phyloP scores from a whole-genome alignment of 2,329 filamentous ascomycete genomes.

The Exserohilum rostratum region DNA sequence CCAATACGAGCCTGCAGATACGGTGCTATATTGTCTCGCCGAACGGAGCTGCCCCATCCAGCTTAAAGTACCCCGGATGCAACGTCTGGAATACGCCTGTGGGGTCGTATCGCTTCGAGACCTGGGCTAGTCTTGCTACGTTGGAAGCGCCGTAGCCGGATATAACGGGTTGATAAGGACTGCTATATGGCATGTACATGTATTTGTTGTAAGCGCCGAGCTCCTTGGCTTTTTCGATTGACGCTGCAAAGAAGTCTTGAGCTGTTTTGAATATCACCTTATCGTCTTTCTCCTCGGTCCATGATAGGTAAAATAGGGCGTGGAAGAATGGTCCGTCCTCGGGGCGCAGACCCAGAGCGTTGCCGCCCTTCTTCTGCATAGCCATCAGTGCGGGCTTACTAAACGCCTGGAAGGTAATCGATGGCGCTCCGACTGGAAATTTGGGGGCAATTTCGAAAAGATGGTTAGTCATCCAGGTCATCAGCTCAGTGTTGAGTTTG shows the following conservation, averaged over 20 bases:
- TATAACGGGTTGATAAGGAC: constrained; percentile 50
- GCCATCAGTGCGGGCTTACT: constrained; percentile 19
- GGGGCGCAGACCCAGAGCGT: constrained; percentile 30
- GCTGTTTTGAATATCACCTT: constrained; percentile 19
- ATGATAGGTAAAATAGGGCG: constrained; percentile 25
- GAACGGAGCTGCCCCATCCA: constrained; percentile 2
- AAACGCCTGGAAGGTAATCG: constrained; percentile 28
- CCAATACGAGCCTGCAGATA: too few relatives aligned
- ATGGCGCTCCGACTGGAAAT: not conserved
- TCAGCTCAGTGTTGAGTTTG: constrained; percentile 28
- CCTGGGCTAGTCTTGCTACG: constrained; percentile 18
- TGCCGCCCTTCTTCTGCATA: constrained; percentile 34
- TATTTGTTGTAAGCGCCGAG: constrained; percentile 15
- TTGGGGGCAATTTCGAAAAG: constrained; percentile 19
- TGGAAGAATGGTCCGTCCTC: constrained; percentile 22
- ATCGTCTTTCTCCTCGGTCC: constrained; percentile 28
- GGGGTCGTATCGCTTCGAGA: constrained; percentile 18
- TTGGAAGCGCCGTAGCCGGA: constrained; percentile 50
- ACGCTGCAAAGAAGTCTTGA: constrained; percentile 15
- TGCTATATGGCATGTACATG: constrained; percentile 56
- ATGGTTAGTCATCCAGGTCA: constrained; percentile 21
- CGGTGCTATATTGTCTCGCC: not conserved
- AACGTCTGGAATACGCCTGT: constrained; percentile 15
- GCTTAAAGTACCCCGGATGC: constrained; percentile 17
- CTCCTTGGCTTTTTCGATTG: constrained; percentile 6